Base-by-base conservation (phyloP, 202 grass and related monocot species). In the Cymbopogon flexuosus region DNA sequence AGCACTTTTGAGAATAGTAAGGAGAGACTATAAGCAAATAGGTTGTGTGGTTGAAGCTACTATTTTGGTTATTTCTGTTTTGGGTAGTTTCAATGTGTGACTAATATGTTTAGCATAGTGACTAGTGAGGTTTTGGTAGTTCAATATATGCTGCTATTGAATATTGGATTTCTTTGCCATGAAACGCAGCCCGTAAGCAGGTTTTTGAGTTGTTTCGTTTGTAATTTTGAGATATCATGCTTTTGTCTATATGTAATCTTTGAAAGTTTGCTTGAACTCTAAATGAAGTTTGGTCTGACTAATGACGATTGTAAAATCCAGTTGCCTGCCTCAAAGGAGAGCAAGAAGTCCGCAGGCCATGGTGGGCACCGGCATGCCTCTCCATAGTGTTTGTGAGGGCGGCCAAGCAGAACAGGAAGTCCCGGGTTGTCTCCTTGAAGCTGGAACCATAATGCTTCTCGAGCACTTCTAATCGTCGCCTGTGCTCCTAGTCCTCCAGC, bases 311-410 rank as follows among this genome's bases (percentile, higher is more conserved):
- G 43, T 76, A 66, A 77, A 65, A 31, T 81, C 35, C 85, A 96
- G 90, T 99, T 9, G 90, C 96, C 45, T 99, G 92, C 87, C 83
- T 95, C 16, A 99, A 93, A 84, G 96, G 96, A 41, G 92, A 99
- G 77, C 92, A 99, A 87, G 88, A 91, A 71, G 85, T 96, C 12
- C 84, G 89, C 63, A 96, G 87, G 78, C 96, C 92, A 79, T 99
- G 96, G 96, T 99, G 96, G 96, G 92, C 87, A 0, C 90, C 92
- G 0, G 81, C 96, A 47, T 99, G 96, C 66, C 81, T 99, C 19
- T 99, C 92, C 3, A 74, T 93, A 36, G 96, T 99, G 70, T 99
- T 98, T 29, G 87, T 93, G 56, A 89, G 84, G 69, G 83, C 88
- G 0, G 96, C 92, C 62, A 96, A 96, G 83, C 88, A 72, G 70